These are phyloP conservation scores for Strobilomyces dryophilus DNA, from an alignment of 768 basidiomycete genomes.

Conservation along the genomic window DNA sequence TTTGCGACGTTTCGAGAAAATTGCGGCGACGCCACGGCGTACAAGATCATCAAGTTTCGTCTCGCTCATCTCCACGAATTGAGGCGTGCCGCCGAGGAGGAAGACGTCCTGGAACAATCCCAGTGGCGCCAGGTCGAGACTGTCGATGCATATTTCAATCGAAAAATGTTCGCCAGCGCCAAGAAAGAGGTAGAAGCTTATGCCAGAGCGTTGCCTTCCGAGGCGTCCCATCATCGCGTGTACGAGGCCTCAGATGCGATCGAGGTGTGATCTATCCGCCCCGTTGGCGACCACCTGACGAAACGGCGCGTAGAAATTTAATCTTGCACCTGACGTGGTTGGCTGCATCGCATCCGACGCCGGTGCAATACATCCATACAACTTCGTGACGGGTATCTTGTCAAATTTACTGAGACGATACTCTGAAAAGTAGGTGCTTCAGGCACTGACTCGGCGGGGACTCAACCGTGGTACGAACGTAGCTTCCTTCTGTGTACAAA, in stretches of 20 bases:
- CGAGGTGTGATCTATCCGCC: constrained; percentile 17
- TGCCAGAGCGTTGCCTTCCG: constrained; percentile 46
- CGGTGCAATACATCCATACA: constrained; percentile 68
- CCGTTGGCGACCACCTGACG: not conserved
- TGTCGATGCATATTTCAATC: constrained; percentile 52
- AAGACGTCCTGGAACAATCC: constrained; percentile 46
- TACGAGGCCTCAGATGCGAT: constrained; percentile 33
- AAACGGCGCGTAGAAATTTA: constrained; percentile 37
- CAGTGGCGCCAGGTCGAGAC: constrained; percentile 57
- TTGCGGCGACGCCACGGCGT: constrained; percentile 44
- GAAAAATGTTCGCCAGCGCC: constrained; percentile 38
- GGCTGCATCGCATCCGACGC: constrained; percentile 54
- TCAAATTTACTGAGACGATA: constrained; percentile 46
- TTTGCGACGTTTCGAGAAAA: constrained; percentile 44
- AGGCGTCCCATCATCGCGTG: constrained; percentile 34
- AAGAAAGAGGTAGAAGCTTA: constrained; percentile 43
- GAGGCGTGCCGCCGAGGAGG: constrained; percentile 47
- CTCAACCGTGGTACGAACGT: not conserved
- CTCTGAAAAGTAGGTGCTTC: constrained; percentile 40
- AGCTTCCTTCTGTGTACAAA: constrained; percentile 59
- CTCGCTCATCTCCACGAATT: constrained; percentile 52
- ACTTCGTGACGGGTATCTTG: constrained; percentile 61
- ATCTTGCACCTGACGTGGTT: constrained; percentile 39
- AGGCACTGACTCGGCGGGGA: not conserved
- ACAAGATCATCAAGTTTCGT: constrained; percentile 57